Conservation (phyloP, 306 rosid genomes). For the Leucaena leucocephala region DNA sequence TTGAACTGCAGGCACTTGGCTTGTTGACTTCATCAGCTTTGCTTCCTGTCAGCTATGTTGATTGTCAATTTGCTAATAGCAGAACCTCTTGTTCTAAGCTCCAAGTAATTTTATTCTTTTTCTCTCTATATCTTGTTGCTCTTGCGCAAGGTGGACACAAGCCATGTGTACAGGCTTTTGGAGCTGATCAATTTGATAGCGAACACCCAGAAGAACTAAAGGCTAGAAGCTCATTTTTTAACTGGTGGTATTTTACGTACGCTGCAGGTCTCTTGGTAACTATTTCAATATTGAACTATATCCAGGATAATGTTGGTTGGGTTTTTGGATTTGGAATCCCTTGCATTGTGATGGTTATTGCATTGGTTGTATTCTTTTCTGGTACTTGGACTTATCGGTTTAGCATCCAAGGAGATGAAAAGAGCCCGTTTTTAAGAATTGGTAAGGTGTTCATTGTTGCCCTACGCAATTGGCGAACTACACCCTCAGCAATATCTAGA, state of each 20-base stretch:
- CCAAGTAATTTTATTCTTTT: conserved; percentile 61
- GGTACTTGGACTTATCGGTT: conserved; percentile 61
- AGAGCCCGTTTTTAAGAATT: conserved; percentile 47
- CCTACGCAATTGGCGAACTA: conserved; percentile 34
- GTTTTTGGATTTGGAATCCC: conserved; percentile 70
- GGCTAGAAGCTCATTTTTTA: conserved; percentile 79
- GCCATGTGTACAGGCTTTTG: conserved; percentile 89
- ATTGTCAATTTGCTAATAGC: conserved; percentile 33
- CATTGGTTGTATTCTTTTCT: conserved; percentile 51
- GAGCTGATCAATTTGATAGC: conserved; percentile 77
- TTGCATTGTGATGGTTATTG: conserved; percentile 50
- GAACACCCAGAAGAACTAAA: conserved; percentile 57
- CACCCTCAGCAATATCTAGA: conserved; percentile 18
- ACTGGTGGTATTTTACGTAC: conserved; percentile 77
- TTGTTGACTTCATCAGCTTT: conserved; percentile 56
- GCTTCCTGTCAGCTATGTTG: conserved; percentile 37
- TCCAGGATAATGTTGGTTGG: conserved; percentile 63
- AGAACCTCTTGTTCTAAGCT: conserved; percentile 28
- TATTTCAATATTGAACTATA: conserved; percentile 41
- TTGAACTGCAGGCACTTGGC: conserved; percentile 53
- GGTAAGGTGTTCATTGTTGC: conserved; percentile 48
- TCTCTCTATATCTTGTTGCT: conserved; percentile 68
- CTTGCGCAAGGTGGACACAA: conserved; percentile 76
- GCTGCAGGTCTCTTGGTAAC: conserved; percentile 40
- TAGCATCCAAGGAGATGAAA: conserved; percentile 34